A percentile compares a stretch with the other conserved stretches of the same genome.
These are phyloP conservation scores for Solanum piurae DNA, from an alignment of 257 asterid genomes.

Conservation along the genomic window DNA sequence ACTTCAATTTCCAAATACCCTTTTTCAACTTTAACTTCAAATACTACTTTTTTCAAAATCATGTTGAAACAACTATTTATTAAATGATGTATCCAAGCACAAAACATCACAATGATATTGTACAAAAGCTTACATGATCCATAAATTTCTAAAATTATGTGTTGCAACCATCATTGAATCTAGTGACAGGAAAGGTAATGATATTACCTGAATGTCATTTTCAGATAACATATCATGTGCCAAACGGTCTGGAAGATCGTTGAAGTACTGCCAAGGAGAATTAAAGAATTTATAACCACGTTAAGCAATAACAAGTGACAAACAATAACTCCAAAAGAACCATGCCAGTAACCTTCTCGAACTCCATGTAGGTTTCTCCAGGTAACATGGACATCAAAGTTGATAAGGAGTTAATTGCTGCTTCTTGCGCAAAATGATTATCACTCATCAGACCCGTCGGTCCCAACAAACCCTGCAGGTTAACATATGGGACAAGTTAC, in stretches of 20 bases:
- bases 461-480: constrained; percentile 66
- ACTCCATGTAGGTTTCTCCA: constrained; percentile 71
- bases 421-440: constrained; percentile 58
- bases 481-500: neutral
- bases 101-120: neutral
- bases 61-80: neutral
- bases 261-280: constrained; percentile 51
- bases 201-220: constrained; percentile 73
- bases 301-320: neutral
- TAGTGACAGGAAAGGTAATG: neutral
- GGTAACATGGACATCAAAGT: constrained; percentile 84
- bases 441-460: constrained; percentile 62
- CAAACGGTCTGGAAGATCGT: constrained; percentile 57
- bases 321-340: neutral
- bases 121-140: neutral
- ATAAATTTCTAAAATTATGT: neutral
- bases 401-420: constrained; percentile 64
- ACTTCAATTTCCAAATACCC: neutral
- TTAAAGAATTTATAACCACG: neutral
- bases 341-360: constrained; percentile 57
- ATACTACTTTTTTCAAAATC: neutral
- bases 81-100: neutral
- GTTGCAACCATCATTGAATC: neutral
- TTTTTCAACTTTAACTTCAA: neutral
- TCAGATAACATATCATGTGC: constrained; percentile 69